Conservation (phyloP, 331 rosid genomes). For the Pyracantha coccinea region DNA sequence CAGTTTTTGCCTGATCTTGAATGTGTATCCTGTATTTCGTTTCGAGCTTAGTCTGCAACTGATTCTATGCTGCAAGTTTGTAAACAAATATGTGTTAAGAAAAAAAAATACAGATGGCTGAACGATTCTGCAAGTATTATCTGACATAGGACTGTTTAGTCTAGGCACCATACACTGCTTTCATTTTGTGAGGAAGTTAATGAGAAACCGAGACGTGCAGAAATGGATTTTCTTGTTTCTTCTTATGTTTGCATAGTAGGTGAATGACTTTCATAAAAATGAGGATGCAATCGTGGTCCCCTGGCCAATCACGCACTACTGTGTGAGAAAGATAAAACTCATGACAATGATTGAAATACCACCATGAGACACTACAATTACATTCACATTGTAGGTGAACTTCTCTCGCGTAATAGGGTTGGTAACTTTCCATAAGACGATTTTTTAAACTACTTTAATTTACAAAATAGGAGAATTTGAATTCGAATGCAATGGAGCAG, state of each 20-base stretch:
- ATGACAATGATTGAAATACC: not conserved
- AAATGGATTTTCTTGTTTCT: not conserved
- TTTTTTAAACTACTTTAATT: too few relatives aligned
- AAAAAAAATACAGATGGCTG: slow-evolving; percentile 1
- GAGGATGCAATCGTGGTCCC: not conserved
- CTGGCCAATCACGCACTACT: too few relatives aligned
- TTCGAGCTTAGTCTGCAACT: too few relatives aligned
- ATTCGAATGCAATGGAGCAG: fast-evolving
- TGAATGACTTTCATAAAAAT: not conserved
- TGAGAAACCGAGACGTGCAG: not conserved
- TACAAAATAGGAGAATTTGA: not conserved
- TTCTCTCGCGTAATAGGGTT: not conserved
- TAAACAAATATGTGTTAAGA: slow-evolving; percentile 9
- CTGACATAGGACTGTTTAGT: not conserved
- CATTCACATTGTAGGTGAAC: too few relatives aligned
- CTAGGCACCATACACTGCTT: not conserved
- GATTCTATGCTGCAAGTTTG: slow-evolving; percentile 7
- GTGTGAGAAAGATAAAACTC: too few relatives aligned
- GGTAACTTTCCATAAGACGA: too few relatives aligned
- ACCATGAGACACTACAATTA: not conserved
- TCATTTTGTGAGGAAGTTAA: not conserved
- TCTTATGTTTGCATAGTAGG: not conserved
- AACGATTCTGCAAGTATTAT: not conserved
- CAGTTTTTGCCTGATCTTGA: slow-evolving; percentile 25
- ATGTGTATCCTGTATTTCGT: slow-evolving; percentile 5